A percentile compares a stretch with the other conserved stretches of the same genome.
Evolutionary conservation across 257 asterid species (phyloP).

Genomic region (Scutellaria baicalensis): DNA sequence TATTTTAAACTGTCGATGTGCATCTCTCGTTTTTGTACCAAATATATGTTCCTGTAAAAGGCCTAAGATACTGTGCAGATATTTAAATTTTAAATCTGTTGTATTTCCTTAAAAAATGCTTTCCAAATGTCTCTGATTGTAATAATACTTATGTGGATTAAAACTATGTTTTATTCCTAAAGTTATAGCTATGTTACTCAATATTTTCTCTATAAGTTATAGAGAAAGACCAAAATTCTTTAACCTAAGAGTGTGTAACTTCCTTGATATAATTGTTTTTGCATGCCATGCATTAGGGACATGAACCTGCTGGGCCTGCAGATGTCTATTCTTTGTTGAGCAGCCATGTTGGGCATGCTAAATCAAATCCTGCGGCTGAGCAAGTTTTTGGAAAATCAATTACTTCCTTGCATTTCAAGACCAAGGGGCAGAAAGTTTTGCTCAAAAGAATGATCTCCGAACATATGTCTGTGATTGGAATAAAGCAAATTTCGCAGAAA

Average conservation of each 20-base stretch:
- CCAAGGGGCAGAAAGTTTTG: slow-evolving; percentile 19
- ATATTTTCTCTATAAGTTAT: neutral
- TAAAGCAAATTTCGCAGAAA: slow-evolving; percentile 39
- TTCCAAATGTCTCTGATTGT: neutral
- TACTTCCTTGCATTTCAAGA: slow-evolving; percentile 27
- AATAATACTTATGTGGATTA: neutral
- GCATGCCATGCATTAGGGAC: slow-evolving; percentile 44
- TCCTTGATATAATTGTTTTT: neutral
- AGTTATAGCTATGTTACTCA: neutral
- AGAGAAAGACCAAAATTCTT: neutral
- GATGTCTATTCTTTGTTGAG: slow-evolving; percentile 47
- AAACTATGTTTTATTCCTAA: neutral
- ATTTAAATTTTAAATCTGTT: neutral
- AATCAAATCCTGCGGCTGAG: slow-evolving; percentile 27
- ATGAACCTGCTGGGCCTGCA: slow-evolving; percentile 40
- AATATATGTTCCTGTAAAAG: neutral
- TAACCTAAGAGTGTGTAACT: neutral
- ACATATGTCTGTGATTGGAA: slow-evolving; percentile 33
- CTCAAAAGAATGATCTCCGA: slow-evolving; percentile 20
- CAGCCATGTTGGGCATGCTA: slow-evolving; percentile 13
- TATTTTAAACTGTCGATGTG: neutral
- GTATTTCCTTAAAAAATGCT: neutral
- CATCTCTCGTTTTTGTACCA: neutral
- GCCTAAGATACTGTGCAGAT: neutral
- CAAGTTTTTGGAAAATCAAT: slow-evolving; percentile 26